A percentile compares a stretch with the other conserved stretches of the same genome.
phyloP scores from a whole-genome alignment of 1,139 yeast species.

The Yamadazyma dushanensis region DNA sequence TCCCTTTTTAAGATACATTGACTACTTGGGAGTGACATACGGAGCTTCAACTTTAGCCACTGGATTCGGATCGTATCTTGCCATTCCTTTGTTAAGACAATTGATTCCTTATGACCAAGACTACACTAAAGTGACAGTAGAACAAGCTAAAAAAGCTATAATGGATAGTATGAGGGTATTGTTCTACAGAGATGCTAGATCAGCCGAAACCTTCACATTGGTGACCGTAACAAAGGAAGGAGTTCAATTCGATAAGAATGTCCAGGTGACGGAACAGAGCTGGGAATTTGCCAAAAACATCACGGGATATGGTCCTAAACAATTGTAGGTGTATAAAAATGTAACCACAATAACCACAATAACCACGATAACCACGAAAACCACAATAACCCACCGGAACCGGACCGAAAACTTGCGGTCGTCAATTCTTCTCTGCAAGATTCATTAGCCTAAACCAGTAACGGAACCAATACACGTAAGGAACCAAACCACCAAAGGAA shows the following conservation, averaged over 20 bases:
- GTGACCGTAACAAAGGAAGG: slow-evolving; percentile 62
- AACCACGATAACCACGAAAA: too few species aligned
- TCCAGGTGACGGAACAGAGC: slow-evolving; percentile 70
- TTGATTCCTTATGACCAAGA: slow-evolving; percentile 80
- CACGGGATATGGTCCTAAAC: slow-evolving; percentile 81
- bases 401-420: too few species aligned
- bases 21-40: slow-evolving; percentile 88
- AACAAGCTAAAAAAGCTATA: slow-evolving; percentile 71
- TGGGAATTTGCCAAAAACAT: slow-evolving; percentile 93
- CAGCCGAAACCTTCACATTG: slow-evolving; percentile 79
- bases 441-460: too few species aligned
- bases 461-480: too few species aligned
- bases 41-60: slow-evolving; percentile 90
- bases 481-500: too few species aligned
- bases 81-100: slow-evolving; percentile 86
- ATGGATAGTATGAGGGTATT: slow-evolving; percentile 91
- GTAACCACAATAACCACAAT: too few species aligned
- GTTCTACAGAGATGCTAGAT: slow-evolving; percentile 95
- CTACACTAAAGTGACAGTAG: slow-evolving; percentile 64
- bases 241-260: slow-evolving; percentile 61
- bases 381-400: too few species aligned
- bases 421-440: too few species aligned
- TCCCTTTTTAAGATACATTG: slow-evolving; percentile 81
- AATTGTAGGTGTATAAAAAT: too few species aligned
- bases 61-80: slow-evolving; percentile 95